Base-by-base conservation (phyloP, 2,329 filamentous ascomycete genomes). In the Podosphaera aphanis region DNA sequence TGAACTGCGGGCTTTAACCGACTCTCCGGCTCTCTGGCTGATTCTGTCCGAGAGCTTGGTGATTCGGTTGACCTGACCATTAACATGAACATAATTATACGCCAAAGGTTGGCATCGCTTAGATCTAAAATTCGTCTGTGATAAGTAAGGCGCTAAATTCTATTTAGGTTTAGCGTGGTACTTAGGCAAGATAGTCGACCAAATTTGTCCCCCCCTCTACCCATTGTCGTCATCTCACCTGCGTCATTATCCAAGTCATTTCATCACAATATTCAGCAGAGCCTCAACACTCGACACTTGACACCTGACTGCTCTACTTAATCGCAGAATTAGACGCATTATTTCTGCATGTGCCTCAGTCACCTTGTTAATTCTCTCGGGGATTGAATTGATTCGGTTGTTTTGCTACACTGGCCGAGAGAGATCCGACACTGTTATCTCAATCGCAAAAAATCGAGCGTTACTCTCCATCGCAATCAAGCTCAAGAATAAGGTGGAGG, bases 201-300 rank as follows among this genome's bases (percentile, higher is more conserved):
- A 42, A 42, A 31, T 10, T 29, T 29, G 21, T 42, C 15, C 6
- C 23, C 40, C 40, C 37, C 37, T 23, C 37, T 33, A 13, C 37
- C 37, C 37, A 23, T 25, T 42, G 40, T 42, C 40, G 40, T 42
- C 40, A 42, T 42, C 23, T 20, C 29, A 18, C 20, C 40, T 42
- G 40, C 40, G 40, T 42, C 40, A 42, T 42, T 27, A 13, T 25
- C 23, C 20, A 18, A 27, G 15, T 27, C 40, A 42, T 29, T 27
- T 5, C 40, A 18, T 16, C 21, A 15, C 40, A 23, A 29, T 42
- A n/a, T 42, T 20, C 16, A 42, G 25, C 40, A 25, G 23, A 42
- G 20, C 23, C 21, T 27, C 40, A 42, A 29, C 23, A 18, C 5
- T 25, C 40, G 20, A 18, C 20, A 3, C 1, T 18, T 19, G 38